Evolutionary conservation across 305 asterid species (phyloP), one percentile per base, ranked within the genome.

Genomic region (Fraxinus greggii): DNA sequence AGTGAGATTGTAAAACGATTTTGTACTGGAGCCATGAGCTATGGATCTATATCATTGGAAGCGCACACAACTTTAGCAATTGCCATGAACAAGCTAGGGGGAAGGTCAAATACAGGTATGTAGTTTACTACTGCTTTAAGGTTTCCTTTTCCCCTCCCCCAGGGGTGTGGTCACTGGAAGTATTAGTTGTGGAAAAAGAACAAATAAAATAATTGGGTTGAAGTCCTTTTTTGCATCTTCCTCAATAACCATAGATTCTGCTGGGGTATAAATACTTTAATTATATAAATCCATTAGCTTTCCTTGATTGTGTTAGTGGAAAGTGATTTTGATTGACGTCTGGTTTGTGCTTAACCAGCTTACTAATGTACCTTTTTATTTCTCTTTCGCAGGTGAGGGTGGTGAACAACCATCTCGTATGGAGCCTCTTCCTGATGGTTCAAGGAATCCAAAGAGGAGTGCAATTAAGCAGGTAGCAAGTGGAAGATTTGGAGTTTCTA

Each of bases 381-480:
- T 54, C 24, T 54, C n/a, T 67, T 28, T 28, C 4, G 9, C 23
- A 95, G 99, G 98, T 5, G 98, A 97, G 93, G 98, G 99, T 75
- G 99, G 99, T 83, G 99, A 97, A 89, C 97, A 95, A 75, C 98
- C 99, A 72, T 93, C 98, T 83, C 97, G 99, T 32, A 89, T 97
- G 98, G 98, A 91, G 90, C 93, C 97, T 84, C 94, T 94, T 80
- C 87, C 91, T 7, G 95, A 95, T 86, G 99, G 98, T 87, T 89
- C 98, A 73, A 89, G 85, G 83, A 97, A 97, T 85, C 98, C 98
- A n/a, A 89, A 83, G 89, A 93, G 98, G 93, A 97, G 98, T 90
- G 89, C 98, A 77, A 97, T 97, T 81, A 97, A 97, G 89, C 99
- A 97, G 93, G 98, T 97, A 35, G 99, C 99, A n/a, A 97, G 99